A percentile compares a stretch with the other conserved stretches of the same genome.
Evolutionary conservation across 1,139 yeast species (phyloP).

Genomic region (Pichia sp.): DNA sequence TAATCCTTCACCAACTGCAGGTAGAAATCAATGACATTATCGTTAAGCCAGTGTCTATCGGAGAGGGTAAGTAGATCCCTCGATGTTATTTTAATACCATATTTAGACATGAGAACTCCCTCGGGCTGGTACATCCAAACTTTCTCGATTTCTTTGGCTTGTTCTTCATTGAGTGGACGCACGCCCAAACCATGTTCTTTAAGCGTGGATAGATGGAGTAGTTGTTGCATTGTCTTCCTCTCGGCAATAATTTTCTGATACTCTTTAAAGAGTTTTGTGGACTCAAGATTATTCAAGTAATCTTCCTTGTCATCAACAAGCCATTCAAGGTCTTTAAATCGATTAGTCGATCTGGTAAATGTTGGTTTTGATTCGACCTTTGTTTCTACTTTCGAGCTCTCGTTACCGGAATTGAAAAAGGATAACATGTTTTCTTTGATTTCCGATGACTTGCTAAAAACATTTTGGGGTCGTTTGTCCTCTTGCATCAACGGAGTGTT

Average conservation of each 20-base stretch:
- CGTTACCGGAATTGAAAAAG: constrained; percentile 12
- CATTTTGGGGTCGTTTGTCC: neutral
- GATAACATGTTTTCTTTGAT: constrained; percentile 12
- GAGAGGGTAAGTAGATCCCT: constrained; percentile 68
- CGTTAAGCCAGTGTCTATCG: constrained; percentile 83
- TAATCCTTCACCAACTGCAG: constrained; percentile 74
- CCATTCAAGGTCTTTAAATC: constrained; percentile 32
- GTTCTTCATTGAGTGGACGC: constrained; percentile 31
- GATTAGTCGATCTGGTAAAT: constrained; percentile 21
- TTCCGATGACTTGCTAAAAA: constrained; percentile 4
- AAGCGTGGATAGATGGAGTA: constrained; percentile 35
- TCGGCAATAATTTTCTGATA: constrained; percentile 42
- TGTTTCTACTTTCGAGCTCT: neutral
- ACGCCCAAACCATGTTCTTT: constrained; percentile 28
- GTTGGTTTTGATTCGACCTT: constrained; percentile 12
- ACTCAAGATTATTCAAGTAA: constrained; percentile 29
- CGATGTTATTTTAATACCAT: constrained; percentile 56
- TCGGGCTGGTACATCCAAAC: constrained; percentile 34
- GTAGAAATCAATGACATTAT: constrained; percentile 82
- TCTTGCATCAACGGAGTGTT: neutral
- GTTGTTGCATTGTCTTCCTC: constrained; percentile 37
- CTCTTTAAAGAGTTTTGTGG: constrained; percentile 33
- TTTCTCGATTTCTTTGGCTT: constrained; percentile 35
- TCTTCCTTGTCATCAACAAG: constrained; percentile 29
- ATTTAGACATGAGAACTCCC: constrained; percentile 37